Evolutionary conservation across 75 land plant species (phyloP).

Genomic region (Selaginella tamariscina): DNA sequence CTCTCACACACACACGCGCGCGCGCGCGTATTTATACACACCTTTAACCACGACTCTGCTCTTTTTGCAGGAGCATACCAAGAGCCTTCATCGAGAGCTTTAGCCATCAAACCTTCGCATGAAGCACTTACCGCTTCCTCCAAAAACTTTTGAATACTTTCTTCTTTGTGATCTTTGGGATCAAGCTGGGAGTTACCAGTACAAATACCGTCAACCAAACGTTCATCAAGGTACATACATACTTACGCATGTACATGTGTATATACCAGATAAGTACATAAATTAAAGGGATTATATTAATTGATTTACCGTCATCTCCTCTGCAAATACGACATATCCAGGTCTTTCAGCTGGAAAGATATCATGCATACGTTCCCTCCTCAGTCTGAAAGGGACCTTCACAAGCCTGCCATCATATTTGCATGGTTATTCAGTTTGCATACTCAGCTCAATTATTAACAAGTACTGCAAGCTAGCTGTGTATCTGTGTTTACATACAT

Average conservation of each 20-base stretch:
- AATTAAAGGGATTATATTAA: neutral
- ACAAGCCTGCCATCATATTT: slow-evolving; percentile 43
- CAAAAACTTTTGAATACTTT: slow-evolving; percentile 51
- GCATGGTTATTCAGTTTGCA: no score
- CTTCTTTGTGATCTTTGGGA: neutral
- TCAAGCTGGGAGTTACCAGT: neutral
- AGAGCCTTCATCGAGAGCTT: slow-evolving; percentile 75
- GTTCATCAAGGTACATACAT: no score
- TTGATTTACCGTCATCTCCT: slow-evolving; percentile 60
- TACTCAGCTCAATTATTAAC: no score
- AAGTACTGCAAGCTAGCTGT: no score
- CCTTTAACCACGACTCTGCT: slow-evolving; percentile 91
- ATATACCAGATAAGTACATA: neutral
- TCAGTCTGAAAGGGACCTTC: slow-evolving; percentile 45
- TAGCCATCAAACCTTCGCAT: slow-evolving; percentile 95
- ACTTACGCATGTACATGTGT: no score
- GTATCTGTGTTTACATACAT: no score
- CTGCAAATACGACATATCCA: slow-evolving; percentile 67
- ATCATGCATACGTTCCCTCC: slow-evolving; percentile 63
- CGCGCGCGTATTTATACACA: slow-evolving; percentile 19
- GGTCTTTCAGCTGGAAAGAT: slow-evolving; percentile 37
- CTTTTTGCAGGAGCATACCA: slow-evolving; percentile 86
- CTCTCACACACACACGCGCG: no score
- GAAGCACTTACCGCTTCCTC: slow-evolving; percentile 57
- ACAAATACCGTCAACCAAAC: no score